Evolutionary conservation across 2,329 filamentous ascomycete species (phyloP), one percentile per base, ranked within the genome.

Genomic region (Paracamarosporium sp.): DNA sequence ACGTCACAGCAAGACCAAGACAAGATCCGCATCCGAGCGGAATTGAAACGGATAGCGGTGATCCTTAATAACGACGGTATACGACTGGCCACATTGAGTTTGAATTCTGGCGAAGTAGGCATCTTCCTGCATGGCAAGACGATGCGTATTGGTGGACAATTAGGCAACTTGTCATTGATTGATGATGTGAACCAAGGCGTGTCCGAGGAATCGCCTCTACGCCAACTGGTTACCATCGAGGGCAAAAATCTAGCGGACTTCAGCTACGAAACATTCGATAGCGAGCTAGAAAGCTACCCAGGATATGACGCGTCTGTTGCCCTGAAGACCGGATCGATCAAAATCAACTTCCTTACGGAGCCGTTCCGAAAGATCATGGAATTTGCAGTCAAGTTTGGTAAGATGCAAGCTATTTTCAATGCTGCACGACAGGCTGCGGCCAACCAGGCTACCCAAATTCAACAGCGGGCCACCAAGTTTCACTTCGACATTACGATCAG

Each of bases 361-460:
- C 95, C 95, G 0, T 97, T 98, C 82, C 88, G 95, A 51, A 98
- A 98, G 79, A 98, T 99, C 63, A 92, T 99, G 77, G 92, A 96
- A 65, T 99, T 99, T 76, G 83, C 96, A 41, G 93, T 99, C 75
- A 99, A 99, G 70, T 99, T 99, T 75, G 95, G 96, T 59, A 97
- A 96, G 78, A 99, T 99, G 95, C 95, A 99, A 77, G 94, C 95
- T 22, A 90, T 99, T 52, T 99, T 97, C 82, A 99, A 99, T 72
- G 94, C 95, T 40, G 95, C 96, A 12, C 88, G 96, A 31, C 92
- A 97, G 77, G 96, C 94, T 36, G 95, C 96, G 2, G 92, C 95
- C 36, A 94, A 91, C 60, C 93, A 97, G 75, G 96, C 95, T 9
- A 96, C 87, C 57, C 93, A 97, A 71, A 86, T 99, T 5, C 95